A percentile compares a stretch with the other conserved stretches of the same genome.
Evolutionary conservation across 2,329 filamentous ascomycete genomes (phyloP).

Genomic region (Exophiala spinifera): DNA sequence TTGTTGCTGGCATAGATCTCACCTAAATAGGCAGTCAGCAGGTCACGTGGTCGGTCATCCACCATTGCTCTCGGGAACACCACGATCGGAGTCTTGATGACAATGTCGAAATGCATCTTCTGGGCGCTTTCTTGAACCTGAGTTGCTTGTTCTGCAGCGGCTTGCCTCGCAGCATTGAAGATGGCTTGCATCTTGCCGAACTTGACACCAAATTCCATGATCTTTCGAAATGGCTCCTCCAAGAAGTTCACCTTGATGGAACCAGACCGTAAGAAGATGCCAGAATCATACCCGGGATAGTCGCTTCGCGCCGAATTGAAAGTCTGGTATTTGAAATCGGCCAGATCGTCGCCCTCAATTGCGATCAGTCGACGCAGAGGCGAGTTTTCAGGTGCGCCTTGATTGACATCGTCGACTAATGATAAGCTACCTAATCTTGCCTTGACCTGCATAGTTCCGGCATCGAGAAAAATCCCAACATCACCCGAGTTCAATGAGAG

Average conservation of each 20-base stretch:
- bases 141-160: conserved; percentile 87
- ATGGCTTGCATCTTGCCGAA: conserved; percentile 99
- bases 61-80: conserved; percentile 81
- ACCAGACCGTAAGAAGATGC: conserved; percentile 83
- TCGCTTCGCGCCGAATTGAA: conserved; percentile 72
- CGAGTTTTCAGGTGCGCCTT: conserved; percentile 78
- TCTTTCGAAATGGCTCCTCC: conserved; percentile 95
- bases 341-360: conserved; percentile 91
- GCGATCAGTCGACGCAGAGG: conserved; percentile 82
- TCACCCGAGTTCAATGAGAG: conserved; percentile 89
- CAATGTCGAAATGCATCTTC: conserved; percentile 89
- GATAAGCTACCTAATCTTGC: conserved; percentile 84
- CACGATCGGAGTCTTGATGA: conserved; percentile 92
- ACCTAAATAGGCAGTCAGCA: conserved; percentile 87
- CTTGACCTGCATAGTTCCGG: conserved; percentile 80
- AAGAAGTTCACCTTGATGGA: conserved; percentile 97
- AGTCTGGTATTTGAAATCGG: conserved; percentile 96
- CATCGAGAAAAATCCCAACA: conserved; percentile 82
- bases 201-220: conserved; percentile 95
- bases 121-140: conserved; percentile 88
- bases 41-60: conserved; percentile 69
- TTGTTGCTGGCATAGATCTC: conserved; percentile 97
- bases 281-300: conserved; percentile 93
- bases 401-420: conserved; percentile 88
- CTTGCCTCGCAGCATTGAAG: conserved; percentile 94